Percentiles rank a stretch among this genome's conserved stretches.
Evolutionary conservation across 306 rosid genomes (phyloP).

Genomic region (Cicer yamashitae): DNA sequence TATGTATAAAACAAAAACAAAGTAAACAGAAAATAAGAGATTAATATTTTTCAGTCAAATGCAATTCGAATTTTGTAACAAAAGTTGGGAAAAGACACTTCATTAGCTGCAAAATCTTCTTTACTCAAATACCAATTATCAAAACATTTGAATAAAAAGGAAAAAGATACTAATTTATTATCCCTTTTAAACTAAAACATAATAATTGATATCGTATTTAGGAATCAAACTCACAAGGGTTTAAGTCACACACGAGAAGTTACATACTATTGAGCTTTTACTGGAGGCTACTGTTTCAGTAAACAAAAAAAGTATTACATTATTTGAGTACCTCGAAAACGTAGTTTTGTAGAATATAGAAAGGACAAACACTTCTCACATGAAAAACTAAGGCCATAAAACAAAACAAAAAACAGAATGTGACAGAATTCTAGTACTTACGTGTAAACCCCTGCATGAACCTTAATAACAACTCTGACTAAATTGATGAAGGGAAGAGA

Average conservation of each 20-base stretch:
- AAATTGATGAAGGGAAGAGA: conserved; percentile 84
- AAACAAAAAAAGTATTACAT: no score
- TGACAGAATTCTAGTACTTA: conserved; percentile 57
- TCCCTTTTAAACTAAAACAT: conserved; percentile 1
- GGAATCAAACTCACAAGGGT: no score
- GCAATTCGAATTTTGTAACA: not conserved
- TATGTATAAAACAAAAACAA: no score
- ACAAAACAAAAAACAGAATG: conserved; percentile 31
- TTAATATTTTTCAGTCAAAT: not conserved
- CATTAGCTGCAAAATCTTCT: conserved; percentile 22
- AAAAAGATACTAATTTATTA: conserved; percentile 41
- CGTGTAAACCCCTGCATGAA: conserved; percentile 97
- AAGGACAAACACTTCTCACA: conserved; percentile 38
- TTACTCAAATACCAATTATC: conserved; percentile 35
- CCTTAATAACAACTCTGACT: conserved; percentile 87
- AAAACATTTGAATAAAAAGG: conserved; percentile 34
- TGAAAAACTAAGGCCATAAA: conserved; percentile 23
- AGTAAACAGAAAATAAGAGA: no score
- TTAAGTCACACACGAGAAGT: no score
- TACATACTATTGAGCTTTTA: no score
- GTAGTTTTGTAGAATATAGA: not conserved
- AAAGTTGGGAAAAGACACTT: conserved; percentile 14
- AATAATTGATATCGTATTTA: not conserved
- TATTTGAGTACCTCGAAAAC: no score
- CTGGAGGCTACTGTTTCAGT: no score